These are phyloP conservation scores for Penicillium verrucosum DNA, from an alignment of 2,329 filamentous ascomycete genomes.

Conservation along the genomic window DNA sequence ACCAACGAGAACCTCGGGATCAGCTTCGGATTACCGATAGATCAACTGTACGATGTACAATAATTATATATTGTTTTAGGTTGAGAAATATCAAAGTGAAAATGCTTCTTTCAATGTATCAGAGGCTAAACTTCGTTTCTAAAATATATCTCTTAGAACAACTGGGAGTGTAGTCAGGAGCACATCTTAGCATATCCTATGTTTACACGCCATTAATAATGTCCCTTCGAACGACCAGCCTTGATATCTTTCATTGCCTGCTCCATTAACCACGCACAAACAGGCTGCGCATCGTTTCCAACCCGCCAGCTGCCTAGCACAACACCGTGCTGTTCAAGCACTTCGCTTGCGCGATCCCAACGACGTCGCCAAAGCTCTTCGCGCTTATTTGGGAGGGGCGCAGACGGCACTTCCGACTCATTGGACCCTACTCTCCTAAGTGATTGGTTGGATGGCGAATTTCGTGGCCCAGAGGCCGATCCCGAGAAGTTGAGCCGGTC, in stretches of 20 bases:
- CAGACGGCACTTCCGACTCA: constrained; percentile 20
- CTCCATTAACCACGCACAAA: constrained; percentile 44
- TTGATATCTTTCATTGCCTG: constrained; percentile 33
- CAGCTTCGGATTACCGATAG: not conserved
- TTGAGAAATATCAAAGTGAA: not conserved
- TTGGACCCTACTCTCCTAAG: constrained; percentile 10
- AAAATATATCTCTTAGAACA: not conserved
- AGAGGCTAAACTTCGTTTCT: not conserved
- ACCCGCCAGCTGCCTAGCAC: constrained; percentile 47
- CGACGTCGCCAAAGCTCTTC: constrained; percentile 50
- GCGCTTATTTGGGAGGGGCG: constrained; percentile 44
- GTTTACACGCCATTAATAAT: not conserved
- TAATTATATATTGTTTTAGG: not conserved
- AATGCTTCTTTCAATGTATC: not conserved
- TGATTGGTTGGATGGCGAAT: constrained; percentile 21
- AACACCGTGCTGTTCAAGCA: constrained; percentile 43
- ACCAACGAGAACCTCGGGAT: not conserved
- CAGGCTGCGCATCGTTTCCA: constrained; percentile 45
- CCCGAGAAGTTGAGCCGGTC: constrained; percentile 26
- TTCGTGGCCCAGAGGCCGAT: constrained; percentile 18
- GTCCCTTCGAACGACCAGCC: not conserved
- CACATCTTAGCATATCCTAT: not conserved
- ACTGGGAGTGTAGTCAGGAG: not conserved
- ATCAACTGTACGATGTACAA: not conserved
- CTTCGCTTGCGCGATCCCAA: constrained; percentile 46